phyloP scores from a whole-genome alignment of 345 rosid species.

The Camelina laxa region DNA sequence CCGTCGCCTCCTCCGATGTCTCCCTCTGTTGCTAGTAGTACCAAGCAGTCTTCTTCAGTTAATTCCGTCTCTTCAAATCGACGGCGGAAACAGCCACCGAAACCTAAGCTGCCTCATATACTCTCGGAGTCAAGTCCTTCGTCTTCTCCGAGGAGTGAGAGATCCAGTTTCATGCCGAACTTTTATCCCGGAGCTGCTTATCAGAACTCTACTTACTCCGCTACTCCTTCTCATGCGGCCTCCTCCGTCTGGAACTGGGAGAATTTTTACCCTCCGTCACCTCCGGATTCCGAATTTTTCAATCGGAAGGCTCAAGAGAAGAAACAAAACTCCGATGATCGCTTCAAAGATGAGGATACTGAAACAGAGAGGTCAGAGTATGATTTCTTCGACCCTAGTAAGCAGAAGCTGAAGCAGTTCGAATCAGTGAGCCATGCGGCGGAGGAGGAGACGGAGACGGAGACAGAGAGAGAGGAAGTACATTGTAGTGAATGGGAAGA shows the following conservation, averaged over 20 bases:
- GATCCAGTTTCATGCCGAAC: slow-evolving; percentile 51
- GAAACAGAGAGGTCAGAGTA: slow-evolving; percentile 73
- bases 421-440: slow-evolving; percentile 25
- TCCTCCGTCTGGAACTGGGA: slow-evolving; percentile 99
- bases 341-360: slow-evolving; percentile 38
- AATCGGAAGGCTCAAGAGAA: slow-evolving; percentile 50
- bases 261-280: slow-evolving; percentile 90
- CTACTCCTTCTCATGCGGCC: slow-evolving; percentile 74
- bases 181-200: slow-evolving; percentile 73
- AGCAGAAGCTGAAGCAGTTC: slow-evolving; percentile 36
- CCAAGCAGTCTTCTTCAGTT: slow-evolving; percentile 59
- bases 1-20: slow-evolving; percentile 56
- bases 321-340: slow-evolving; percentile 23
- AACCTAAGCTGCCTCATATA: slow-evolving; percentile 82
- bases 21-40: slow-evolving; percentile 51
- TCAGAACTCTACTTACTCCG: slow-evolving; percentile 69
- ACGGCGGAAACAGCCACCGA: slow-evolving; percentile 40
- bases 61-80: slow-evolving; percentile 50
- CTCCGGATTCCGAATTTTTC: slow-evolving; percentile 90
- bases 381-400: slow-evolving; percentile 64
- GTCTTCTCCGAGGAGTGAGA: slow-evolving; percentile 67
- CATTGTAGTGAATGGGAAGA: slow-evolving; percentile 94
- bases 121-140: slow-evolving; percentile 64
- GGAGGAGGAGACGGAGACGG: slow-evolving; percentile 51
- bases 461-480: slow-evolving; percentile 89